Conservation (phyloP, 257 asterid species). For the Voacanga thouarsii region DNA sequence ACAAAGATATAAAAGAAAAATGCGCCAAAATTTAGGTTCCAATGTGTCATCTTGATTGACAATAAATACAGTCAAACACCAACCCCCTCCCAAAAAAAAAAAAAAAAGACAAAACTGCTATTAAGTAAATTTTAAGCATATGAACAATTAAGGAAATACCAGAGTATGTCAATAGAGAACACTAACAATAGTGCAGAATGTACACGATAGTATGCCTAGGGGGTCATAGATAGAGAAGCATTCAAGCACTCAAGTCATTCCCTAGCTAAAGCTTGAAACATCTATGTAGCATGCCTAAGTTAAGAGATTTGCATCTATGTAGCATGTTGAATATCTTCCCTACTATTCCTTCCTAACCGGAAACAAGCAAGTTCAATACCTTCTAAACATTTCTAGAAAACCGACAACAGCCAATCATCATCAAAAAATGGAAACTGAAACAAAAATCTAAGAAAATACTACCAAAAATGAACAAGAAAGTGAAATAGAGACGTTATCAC, state of each 20-base stretch:
- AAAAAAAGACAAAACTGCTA: background rate
- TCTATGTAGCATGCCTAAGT: slow-evolving; percentile 46
- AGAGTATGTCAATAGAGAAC: slow-evolving; percentile 66
- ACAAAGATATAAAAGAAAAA: background rate
- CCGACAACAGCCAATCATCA: too few species aligned
- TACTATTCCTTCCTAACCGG: too few species aligned
- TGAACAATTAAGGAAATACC: slow-evolving; percentile 42
- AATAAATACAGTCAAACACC: background rate
- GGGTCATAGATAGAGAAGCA: slow-evolving; percentile 87
- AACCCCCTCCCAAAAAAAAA: background rate
- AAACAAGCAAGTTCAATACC: too few species aligned
- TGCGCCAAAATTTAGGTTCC: background rate
- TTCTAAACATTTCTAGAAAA: too few species aligned
- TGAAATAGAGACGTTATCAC: too few species aligned
- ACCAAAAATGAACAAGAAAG: too few species aligned
- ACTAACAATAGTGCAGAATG: slow-evolving; percentile 80
- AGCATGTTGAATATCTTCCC: too few species aligned
- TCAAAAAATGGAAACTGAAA: too few species aligned
- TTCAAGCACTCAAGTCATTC: slow-evolving; percentile 91
- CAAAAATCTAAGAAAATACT: too few species aligned
- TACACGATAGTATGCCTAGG: slow-evolving; percentile 82
- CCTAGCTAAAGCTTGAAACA: slow-evolving; percentile 96
- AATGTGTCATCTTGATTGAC: background rate
- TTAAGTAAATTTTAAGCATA: background rate
- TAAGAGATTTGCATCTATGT: slow-evolving; percentile 8